Base-by-base conservation (phyloP, 768 basidiomycete species). In the Rhodosporidiobolus sp. region DNA sequence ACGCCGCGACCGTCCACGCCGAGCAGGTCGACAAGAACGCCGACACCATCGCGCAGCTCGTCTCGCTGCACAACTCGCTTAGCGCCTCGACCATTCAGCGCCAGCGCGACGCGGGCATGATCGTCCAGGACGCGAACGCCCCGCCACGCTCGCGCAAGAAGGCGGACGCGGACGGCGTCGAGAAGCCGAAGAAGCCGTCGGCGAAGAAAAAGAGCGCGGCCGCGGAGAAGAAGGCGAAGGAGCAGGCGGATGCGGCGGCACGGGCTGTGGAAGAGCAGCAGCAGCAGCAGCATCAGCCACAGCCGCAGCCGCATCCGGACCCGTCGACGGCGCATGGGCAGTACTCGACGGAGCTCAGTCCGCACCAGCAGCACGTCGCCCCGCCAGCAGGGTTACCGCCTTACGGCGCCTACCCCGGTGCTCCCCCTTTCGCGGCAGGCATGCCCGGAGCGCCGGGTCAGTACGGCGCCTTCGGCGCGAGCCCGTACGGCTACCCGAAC, bases 1-100 rank as follows among this genome's bases (percentile, higher is more conserved):
- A 98, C 81, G 92, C 94, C 0, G 91, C 94, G 85, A 95, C 94
- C 10, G 94, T 96, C 1, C 95, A 98, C 78, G 88, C 92, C n/a
- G 93, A 96, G 80, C 91, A 92, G 83, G 70, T 71, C 19, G 90
- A 90, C 0, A 86, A 88, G 82, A 94, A 94, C 90, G 88, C 90
- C 76, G 89, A n/a, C n/a, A n/a, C n/a, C n/a, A n/a, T n/a, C n/a
- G n/a, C n/a, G n/a, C n/a, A 92, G 69, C 87, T 94, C 72, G 90
- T 90, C 60, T 85, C 86, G 9, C 85, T 94, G 57, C 92, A 94
- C 77, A 90, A 91, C 54, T 85, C 84, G 69, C 92, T 94, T 87
- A 88, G 89, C 20, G 84, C 84, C 6, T 59, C 58, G 65, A 70
- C 43, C 83, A 48, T 63, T 12, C 58, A 56, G 63, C 52, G 38